Conservation (phyloP, 83 land plant genomes). For the Larix sibirica region DNA sequence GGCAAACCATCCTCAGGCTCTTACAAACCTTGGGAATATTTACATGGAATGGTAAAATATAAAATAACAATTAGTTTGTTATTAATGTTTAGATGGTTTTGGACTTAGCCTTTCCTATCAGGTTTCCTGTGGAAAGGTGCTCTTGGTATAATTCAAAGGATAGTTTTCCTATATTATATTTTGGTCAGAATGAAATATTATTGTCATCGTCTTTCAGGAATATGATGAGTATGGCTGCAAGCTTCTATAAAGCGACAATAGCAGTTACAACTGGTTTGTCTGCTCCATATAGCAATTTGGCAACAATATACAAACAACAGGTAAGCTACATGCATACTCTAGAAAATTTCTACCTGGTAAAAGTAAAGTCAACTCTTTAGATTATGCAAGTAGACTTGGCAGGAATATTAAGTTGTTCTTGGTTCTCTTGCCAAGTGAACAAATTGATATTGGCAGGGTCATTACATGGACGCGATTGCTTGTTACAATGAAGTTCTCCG, state of each 20-base stretch:
- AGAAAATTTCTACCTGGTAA: not conserved
- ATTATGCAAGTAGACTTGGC: not conserved
- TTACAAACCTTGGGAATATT: constrained; percentile 97
- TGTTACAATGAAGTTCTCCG: constrained; percentile 99
- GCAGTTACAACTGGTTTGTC: constrained; percentile 93
- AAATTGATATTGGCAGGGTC: constrained; percentile 65
- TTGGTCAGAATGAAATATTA: not conserved
- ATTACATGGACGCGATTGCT: constrained; percentile 93
- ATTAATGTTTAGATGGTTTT: not conserved
- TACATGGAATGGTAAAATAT: constrained; percentile 92
- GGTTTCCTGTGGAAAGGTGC: not conserved
- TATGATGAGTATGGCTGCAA: constrained; percentile 81
- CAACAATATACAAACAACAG: constrained; percentile 98
- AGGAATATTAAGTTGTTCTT: constrained; percentile 6
- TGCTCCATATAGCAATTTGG: constrained; percentile 97
- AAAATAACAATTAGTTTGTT: not conserved
- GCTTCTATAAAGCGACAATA: constrained; percentile 89
- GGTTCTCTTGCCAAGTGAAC: constrained; percentile 16
- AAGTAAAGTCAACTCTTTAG: not conserved
- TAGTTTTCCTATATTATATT: not conserved
- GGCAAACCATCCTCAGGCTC: constrained; percentile 96
- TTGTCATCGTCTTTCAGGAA: constrained; percentile 54
- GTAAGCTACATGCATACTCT: constrained; percentile 25
- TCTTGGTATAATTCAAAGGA: not conserved
- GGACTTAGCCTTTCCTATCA: not conserved